These are phyloP conservation scores for Solanum neorickii DNA, from an alignment of 257 asterid genomes.

Conservation along the genomic window DNA sequence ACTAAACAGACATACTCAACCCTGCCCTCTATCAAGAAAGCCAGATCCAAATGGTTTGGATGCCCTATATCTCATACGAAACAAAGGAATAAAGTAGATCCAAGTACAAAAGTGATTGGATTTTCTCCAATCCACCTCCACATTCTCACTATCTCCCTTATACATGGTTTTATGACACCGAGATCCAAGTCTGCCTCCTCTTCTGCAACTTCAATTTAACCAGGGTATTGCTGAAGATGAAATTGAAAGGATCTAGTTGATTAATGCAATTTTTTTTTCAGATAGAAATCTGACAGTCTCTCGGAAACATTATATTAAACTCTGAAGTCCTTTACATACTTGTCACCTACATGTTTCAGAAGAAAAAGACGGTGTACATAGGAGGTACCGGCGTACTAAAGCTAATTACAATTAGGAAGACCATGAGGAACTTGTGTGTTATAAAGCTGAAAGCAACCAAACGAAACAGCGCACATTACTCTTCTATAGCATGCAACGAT, in stretches of 20 bases:
- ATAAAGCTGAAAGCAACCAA: neutral
- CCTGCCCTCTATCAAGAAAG: neutral
- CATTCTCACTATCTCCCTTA: neutral
- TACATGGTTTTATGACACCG: neutral
- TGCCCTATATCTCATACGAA: neutral
- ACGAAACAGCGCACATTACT: neutral
- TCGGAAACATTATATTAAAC: neutral
- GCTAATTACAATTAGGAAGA: neutral
- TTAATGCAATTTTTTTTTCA: neutral
- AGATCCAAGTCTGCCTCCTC: neutral
- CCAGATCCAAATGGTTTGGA: neutral
- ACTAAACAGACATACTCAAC: neutral
- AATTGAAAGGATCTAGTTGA: neutral
- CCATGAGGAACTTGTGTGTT: neutral
- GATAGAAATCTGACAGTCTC: neutral
- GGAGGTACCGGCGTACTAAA: neutral
- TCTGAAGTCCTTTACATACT: neutral
- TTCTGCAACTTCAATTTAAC: neutral
- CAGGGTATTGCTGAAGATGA: neutral
- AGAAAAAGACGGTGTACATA: neutral
- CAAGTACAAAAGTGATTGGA: neutral
- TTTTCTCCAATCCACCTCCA: neutral
- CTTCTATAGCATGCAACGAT: neutral
- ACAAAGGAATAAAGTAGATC: neutral
- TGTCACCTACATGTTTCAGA: neutral